phyloP scores from a whole-genome alignment of 306 rosid species.

The Vicia sativa region DNA sequence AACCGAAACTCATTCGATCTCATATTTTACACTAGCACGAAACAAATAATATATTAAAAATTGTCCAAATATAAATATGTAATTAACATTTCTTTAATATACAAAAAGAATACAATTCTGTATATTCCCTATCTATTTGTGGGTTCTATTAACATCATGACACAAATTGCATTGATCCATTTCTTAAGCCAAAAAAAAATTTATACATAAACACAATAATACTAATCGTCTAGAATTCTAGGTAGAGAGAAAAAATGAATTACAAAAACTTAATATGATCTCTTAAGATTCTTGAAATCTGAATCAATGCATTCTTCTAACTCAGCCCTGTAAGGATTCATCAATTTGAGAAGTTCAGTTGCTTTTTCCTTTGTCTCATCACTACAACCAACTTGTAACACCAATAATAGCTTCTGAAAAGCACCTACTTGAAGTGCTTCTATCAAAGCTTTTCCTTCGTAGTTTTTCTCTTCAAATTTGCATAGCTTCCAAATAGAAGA shows the following conservation, averaged over 20 bases:
- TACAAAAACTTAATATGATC: constrained; percentile 54
- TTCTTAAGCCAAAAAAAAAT: constrained; percentile 4
- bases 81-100: not conserved
- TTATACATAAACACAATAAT: not conserved
- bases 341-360: constrained; percentile 63
- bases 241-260: not conserved
- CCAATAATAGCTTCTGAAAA: constrained; percentile 70
- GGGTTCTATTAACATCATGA: constrained; percentile 31
- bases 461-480: constrained; percentile 42
- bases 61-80: not conserved
- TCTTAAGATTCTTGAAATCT: constrained; percentile 66
- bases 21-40: no score
- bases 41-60: not conserved
- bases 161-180: constrained; percentile 17
- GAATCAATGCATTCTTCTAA: constrained; percentile 82
- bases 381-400: constrained; percentile 67
- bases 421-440: constrained; percentile 83
- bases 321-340: constrained; percentile 68
- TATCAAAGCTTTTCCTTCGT: constrained; percentile 48
- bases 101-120: constrained; percentile 39
- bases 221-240: not conserved
- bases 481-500: constrained; percentile 65
- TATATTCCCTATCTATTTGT: constrained; percentile 14
- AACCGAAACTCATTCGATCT: no score
- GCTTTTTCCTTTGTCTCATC: constrained; percentile 64